Evolutionary conservation across 768 basidiomycete species (phyloP).

Genomic region (Vararia minispora): DNA sequence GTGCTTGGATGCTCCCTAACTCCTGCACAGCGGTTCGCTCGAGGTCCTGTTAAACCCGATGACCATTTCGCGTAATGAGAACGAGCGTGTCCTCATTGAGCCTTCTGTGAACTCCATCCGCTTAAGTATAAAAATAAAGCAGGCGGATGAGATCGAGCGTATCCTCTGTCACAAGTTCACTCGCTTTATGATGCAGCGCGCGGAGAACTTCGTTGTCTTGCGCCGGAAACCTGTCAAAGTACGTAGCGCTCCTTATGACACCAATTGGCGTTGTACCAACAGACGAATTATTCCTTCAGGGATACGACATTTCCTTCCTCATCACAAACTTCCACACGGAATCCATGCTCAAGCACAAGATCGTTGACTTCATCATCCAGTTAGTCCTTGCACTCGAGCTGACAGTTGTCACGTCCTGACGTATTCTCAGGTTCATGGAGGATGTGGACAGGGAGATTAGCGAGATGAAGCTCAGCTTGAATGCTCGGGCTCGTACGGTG

Average conservation of each 20-base stretch:
- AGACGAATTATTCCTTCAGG: constrained; percentile 33
- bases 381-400: constrained; percentile 25
- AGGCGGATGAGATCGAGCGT: constrained; percentile 96
- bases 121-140: constrained; percentile 96
- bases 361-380: constrained; percentile 99
- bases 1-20: neutral
- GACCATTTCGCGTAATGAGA: constrained; percentile 92
- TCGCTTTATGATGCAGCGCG: constrained; percentile 97
- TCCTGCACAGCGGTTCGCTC: constrained; percentile 58
- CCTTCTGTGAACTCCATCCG: constrained; percentile 96
- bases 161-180: constrained; percentile 98
- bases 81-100: constrained; percentile 94
- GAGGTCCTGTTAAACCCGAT: constrained; percentile 93
- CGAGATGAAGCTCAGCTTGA: constrained; percentile 96
- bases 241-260: too few species aligned
- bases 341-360: constrained; percentile 99
- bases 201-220: constrained; percentile 94
- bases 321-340: constrained; percentile 96
- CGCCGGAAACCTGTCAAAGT: constrained; percentile 89
- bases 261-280: neutral
- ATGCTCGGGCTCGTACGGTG: constrained; percentile 92
- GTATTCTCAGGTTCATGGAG: constrained; percentile 75
- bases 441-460: constrained; percentile 99
- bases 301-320: constrained; percentile 97
- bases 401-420: constrained; percentile 6